A percentile compares a stretch with the other conserved stretches of the same genome.
Evolutionary conservation across 306 rosid species (phyloP).

Genomic region (Malus asiatica): DNA sequence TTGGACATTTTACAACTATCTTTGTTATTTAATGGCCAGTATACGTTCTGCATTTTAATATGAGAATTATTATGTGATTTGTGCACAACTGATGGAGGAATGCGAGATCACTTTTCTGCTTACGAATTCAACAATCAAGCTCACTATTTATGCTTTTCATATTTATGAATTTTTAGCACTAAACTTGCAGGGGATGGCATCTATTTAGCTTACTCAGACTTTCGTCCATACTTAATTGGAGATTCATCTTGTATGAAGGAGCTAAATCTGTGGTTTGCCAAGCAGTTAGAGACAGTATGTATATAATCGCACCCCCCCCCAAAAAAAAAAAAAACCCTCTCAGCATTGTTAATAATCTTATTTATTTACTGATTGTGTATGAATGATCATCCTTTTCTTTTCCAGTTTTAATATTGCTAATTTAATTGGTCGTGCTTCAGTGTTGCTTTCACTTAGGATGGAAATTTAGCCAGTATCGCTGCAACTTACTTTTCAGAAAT

Average conservation of each 20-base stretch:
- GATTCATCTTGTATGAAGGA: slow-evolving; percentile 82
- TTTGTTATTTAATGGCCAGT: neutral
- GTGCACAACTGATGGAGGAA: neutral
- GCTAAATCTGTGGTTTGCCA: slow-evolving; percentile 15
- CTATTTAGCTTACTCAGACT: slow-evolving; percentile 48
- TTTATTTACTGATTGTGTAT: neutral
- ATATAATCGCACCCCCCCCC: neutral
- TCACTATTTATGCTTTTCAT: neutral
- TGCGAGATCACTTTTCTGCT: neutral
- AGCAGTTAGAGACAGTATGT: slow-evolving; percentile 86
- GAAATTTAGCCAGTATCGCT: neutral
- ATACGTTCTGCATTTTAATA: neutral
- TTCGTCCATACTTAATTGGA: slow-evolving; percentile 71
- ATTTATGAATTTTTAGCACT: slow-evolving; percentile 18
- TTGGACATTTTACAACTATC: neutral
- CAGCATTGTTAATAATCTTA: neutral
- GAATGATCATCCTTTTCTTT: neutral
- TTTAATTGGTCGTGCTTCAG: neutral
- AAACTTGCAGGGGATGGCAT: slow-evolving; percentile 74
- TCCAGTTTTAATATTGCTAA: neutral
- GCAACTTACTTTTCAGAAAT: neutral
- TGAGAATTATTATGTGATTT: neutral
- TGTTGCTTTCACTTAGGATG: neutral
- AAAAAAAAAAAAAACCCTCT: neutral
- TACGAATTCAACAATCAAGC: neutral